These are phyloP conservation scores for Teratosphaeria destructans DNA, from an alignment of 2,329 filamentous ascomycete species.

Conservation along the genomic window DNA sequence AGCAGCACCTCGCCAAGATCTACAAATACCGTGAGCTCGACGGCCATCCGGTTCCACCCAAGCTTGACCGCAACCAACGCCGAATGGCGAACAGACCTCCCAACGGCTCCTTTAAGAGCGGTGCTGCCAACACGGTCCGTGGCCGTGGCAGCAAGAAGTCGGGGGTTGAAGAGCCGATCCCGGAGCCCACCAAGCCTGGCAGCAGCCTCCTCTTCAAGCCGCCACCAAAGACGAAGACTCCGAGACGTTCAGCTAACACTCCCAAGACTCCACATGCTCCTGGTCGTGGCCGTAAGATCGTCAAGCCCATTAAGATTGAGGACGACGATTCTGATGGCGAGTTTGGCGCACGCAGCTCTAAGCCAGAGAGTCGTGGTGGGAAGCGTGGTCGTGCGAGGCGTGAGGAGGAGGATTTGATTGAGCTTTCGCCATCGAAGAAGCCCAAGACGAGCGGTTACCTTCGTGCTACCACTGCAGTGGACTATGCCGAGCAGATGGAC, in stretches of 20 bases:
- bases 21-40: constrained; percentile 10
- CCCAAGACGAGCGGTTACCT: constrained; percentile 4
- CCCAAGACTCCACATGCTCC: constrained; percentile 3
- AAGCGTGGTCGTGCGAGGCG: constrained; percentile 8
- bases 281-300: constrained; percentile 4
- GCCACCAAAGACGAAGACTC: neutral
- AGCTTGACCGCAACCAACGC: constrained; percentile 7
- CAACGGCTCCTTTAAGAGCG: neutral
- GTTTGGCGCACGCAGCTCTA: neutral
- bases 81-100: constrained; percentile 2
- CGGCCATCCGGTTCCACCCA: constrained; percentile 12
- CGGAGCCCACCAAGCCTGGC: constrained; percentile 2
- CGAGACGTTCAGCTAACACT: neutral
- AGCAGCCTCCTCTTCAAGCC: constrained; percentile 3
- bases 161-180: neutral
- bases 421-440: constrained; percentile 3
- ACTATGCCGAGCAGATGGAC: constrained; percentile 5
- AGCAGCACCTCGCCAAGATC: constrained; percentile 20
- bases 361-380: constrained; percentile 1
- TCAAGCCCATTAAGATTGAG: neutral
- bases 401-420: neutral
- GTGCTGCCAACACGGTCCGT: neutral
- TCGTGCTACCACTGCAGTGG: neutral
- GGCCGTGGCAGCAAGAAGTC: constrained; percentile 9
- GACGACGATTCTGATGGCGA: constrained; percentile 1